These are phyloP conservation scores for Aurifilum marmelostoma DNA, from an alignment of 2,329 filamentous ascomycete genomes.

Conservation along the genomic window DNA sequence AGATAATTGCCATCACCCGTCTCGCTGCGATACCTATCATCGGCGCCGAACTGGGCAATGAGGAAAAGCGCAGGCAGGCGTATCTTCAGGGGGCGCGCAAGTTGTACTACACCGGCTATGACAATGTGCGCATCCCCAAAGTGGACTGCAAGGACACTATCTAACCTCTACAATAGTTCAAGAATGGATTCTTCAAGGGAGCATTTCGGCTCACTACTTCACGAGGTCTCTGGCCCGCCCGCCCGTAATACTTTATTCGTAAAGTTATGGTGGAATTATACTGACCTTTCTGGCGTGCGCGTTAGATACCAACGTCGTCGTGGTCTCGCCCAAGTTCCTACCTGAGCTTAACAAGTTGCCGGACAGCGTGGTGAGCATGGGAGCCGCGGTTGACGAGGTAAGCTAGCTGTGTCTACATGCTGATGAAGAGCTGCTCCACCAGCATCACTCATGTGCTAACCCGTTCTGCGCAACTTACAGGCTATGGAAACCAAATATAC, in stretches of 20 bases:
- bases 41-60: constrained; percentile 3
- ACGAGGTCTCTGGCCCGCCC: constrained; percentile 7
- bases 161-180: constrained; percentile 3
- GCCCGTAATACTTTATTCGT: too few species aligned
- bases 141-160: neutral
- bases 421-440: too few species aligned
- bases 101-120: constrained; percentile 8
- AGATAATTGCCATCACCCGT: neutral
- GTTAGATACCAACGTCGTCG: constrained; percentile 5
- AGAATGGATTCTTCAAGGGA: neutral
- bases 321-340: constrained; percentile 8
- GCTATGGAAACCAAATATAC: constrained; percentile 22
- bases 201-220: constrained; percentile 4
- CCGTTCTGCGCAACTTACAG: neutral
- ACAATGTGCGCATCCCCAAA: neutral
- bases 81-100: constrained; percentile 9
- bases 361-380: constrained; percentile 16
- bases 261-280: neutral
- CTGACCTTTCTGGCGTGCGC: neutral
- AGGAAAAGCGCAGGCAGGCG: constrained; percentile 14
- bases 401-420: neutral
- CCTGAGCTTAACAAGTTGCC: constrained; percentile 14
- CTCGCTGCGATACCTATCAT: neutral
- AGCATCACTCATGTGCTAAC: neutral
- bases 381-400: constrained; percentile 16